Percentiles rank a stretch among this genome's conserved stretches.
phyloP scores from a whole-genome alignment of 1,284 basidiomycete species.

The Tilletia caries region DNA sequence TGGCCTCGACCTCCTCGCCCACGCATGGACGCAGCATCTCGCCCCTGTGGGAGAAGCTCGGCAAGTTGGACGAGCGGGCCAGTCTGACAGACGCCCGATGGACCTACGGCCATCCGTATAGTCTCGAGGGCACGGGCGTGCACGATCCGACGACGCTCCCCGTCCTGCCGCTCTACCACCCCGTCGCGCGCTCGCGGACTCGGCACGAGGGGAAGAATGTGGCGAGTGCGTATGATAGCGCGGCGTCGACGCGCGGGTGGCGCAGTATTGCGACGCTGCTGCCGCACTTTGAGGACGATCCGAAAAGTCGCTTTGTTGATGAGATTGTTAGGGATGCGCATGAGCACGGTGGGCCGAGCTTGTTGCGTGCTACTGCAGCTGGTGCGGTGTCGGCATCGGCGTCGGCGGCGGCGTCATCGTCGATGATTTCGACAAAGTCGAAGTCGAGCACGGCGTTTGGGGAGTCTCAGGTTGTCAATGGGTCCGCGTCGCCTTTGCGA shows the following conservation, averaged over 20 bases:
- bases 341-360: constrained; percentile 29
- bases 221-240: neutral
- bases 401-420: neutral
- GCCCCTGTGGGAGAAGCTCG: constrained; percentile 1
- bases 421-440: too few species aligned
- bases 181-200: neutral
- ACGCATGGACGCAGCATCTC: neutral
- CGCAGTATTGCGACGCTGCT: constrained; percentile 42
- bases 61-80: neutral
- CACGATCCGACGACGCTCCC: neutral
- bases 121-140: constrained; percentile 19
- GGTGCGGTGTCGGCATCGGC: neutral
- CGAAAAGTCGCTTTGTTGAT: constrained; percentile 51
- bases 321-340: constrained; percentile 44
- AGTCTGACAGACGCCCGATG: constrained; percentile 21
- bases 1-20: neutral
- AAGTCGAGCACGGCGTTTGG: too few species aligned
- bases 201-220: neutral
- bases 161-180: constrained; percentile 6
- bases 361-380: neutral
- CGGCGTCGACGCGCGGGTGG: neutral
- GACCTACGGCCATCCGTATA: constrained; percentile 51
- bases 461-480: too few species aligned
- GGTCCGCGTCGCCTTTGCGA: too few species aligned
- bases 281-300: constrained; percentile 52